Evolutionary conservation across 1,284 basidiomycete species (phyloP).

Genomic region (Naganishia sp.): DNA sequence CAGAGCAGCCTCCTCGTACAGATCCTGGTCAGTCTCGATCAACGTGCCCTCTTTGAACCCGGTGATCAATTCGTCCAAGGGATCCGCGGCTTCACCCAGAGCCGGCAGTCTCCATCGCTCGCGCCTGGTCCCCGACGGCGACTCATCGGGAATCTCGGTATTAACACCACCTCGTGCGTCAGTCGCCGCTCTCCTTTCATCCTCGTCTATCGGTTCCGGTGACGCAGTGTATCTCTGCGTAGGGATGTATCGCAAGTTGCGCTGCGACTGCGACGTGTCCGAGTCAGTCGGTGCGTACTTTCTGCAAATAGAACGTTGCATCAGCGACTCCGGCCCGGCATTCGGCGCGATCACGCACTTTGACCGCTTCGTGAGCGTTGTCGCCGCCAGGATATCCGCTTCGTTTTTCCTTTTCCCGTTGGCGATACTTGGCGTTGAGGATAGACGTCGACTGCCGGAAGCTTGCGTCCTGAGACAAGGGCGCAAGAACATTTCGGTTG

Average conservation of each 20-base stretch:
- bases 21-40: slow-evolving; percentile 11
- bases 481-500: slow-evolving; percentile 1
- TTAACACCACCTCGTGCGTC: not conserved
- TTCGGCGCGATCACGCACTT: not conserved
- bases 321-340: not conserved
- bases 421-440: not conserved
- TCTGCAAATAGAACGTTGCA: not conserved
- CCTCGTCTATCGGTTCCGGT: not conserved
- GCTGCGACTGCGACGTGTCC: slow-evolving; percentile 27
- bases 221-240: slow-evolving; percentile 5
- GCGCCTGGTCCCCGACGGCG: not conserved
- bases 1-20: slow-evolving; percentile 1
- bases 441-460: not conserved
- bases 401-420: slow-evolving; percentile 5
- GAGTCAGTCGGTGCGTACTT: slow-evolving; percentile 30
- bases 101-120: slow-evolving; percentile 24
- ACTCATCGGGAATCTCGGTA: not conserved
- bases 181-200: not conserved
- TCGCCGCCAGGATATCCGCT: not conserved
- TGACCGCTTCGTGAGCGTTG: not conserved
- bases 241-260: not conserved
- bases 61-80: slow-evolving; percentile 31
- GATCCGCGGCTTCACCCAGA: slow-evolving; percentile 27
- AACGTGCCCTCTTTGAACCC: slow-evolving; percentile 27
- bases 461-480: not conserved